Evolutionary conservation across 495 filamentous ascomycete species (phyloP), one percentile per base, ranked within the genome.

Genomic region (Aspergillus leporis): DNA sequence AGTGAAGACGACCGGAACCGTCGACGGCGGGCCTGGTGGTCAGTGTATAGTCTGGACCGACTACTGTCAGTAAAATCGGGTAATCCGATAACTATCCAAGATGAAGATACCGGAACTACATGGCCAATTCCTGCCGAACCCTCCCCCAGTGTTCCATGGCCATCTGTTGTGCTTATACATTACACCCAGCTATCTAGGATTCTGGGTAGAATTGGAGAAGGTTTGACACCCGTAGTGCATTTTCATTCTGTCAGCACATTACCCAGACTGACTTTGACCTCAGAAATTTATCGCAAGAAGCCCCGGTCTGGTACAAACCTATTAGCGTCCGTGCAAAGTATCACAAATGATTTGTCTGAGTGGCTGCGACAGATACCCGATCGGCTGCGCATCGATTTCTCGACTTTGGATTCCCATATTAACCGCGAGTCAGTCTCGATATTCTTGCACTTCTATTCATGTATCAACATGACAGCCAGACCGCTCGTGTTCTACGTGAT

Each of bases 1-100:
- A 68, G 63, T 49, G 68, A 73, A 23, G 60, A 60, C 16, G 73
- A 71, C 23, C 68, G 75, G 19, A 78, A 80, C 36, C 75, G 75
- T 51, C 74, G 80, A 10, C 71, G 78, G 8, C 71, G 78, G 23
- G 72, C 78, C 3, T 83, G 79, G 79, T 83, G 79, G 80, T 80
- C 76, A 32, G 73, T 81, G 8, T 83, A 83, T 55, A 78, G 75
- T 60, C 56, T 83, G 23, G 80, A 83, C 56, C 68, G 79, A 19
- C 66, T 83, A 41, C 62, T 80, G 2, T 75, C 73, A 0, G 77
- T 76, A 43, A 81, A 81, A 58, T 79, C 77, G 2, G 78, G 80
- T 7, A 79, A 80, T 55, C 80, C 80, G 0, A 73, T 79, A 32
- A 77, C 76, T 1, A 77, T 83, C 14, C 74, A 76, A 12, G 80